Conservation (phyloP, 2,329 filamentous ascomycete genomes). For the Fusarium euwallaceae region DNA sequence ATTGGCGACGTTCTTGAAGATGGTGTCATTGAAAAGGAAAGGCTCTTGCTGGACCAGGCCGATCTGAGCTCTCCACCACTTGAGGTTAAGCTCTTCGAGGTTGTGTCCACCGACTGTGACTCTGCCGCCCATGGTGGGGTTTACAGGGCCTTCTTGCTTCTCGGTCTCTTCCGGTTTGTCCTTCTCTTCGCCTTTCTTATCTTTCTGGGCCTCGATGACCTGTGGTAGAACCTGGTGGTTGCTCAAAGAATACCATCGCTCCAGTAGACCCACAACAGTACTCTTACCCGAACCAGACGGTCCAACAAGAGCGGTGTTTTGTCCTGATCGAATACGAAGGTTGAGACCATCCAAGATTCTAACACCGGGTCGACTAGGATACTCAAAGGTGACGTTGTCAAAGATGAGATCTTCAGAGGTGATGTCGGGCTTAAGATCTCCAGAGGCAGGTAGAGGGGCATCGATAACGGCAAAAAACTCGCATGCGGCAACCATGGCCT, state of each 20-base stretch:
- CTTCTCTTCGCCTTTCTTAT: background rate
- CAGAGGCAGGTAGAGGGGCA: slow-evolving; percentile 35
- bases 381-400: slow-evolving; percentile 36
- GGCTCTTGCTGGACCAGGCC: slow-evolving; percentile 67
- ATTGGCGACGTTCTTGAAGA: slow-evolving; percentile 60
- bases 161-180: background rate
- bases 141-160: background rate
- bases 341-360: slow-evolving; percentile 59
- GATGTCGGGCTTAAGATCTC: slow-evolving; percentile 42
- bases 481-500: slow-evolving; percentile 47
- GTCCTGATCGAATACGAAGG: slow-evolving; percentile 67
- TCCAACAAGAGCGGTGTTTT: slow-evolving; percentile 77
- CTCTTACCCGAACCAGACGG: slow-evolving; percentile 78
- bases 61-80: slow-evolving; percentile 42
- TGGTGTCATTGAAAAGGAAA: slow-evolving; percentile 65
- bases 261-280: slow-evolving; percentile 54
- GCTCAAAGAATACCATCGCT: slow-evolving; percentile 72
- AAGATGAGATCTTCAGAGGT: slow-evolving; percentile 62
- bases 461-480: slow-evolving; percentile 49
- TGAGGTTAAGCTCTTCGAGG: slow-evolving; percentile 35
- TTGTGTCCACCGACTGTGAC: slow-evolving; percentile 10
- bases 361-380: slow-evolving; percentile 38
- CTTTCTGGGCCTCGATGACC: slow-evolving; percentile 7
- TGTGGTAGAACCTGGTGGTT: slow-evolving; percentile 25
- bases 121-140: slow-evolving; percentile 1